Evolutionary conservation across 805 yeast species (phyloP).

Genomic region (Zygosaccharomyces siamensis): DNA sequence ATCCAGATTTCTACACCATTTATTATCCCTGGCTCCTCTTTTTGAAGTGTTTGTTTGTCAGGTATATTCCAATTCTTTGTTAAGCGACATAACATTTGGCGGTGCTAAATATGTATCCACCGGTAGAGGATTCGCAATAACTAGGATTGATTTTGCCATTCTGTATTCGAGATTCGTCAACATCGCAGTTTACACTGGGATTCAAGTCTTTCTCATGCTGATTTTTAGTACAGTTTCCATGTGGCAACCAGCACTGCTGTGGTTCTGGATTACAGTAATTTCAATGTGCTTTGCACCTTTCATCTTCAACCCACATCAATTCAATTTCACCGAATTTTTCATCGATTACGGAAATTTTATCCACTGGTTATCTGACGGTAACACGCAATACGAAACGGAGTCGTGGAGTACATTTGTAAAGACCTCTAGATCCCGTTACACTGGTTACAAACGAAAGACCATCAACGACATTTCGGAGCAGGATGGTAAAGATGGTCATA

Average conservation of each 20-base stretch:
- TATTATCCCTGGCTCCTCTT: conserved; percentile 77
- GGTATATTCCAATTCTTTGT: conserved; percentile 75
- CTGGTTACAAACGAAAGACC: conserved; percentile 80
- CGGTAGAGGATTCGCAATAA: conserved; percentile 90
- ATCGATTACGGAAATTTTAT: conserved; percentile 58
- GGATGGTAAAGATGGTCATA: conserved; percentile 52
- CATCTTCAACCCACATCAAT: conserved; percentile 74
- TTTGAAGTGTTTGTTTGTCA: conserved; percentile 96
- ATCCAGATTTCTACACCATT: conserved; percentile 65
- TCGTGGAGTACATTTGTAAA: conserved; percentile 81
- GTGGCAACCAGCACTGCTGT: conserved; percentile 71
- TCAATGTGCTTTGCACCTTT: conserved; percentile 69
- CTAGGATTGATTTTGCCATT: conserved; percentile 65
- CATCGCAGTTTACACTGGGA: conserved; percentile 74
- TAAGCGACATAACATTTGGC: conserved; percentile 76
- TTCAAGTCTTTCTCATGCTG: conserved; percentile 61
- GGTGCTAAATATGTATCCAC: conserved; percentile 91
- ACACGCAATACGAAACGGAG: conserved; percentile 55
- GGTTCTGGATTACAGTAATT: conserved; percentile 68
- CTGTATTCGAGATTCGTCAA: conserved; percentile 74
- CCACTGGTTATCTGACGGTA: conserved; percentile 81
- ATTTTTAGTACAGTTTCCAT: conserved; percentile 72
- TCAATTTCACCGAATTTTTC: conserved; percentile 62
- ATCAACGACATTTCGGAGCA: conserved; percentile 65
- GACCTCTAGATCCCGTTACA: conserved; percentile 75